Evolutionary conservation across 805 yeast genomes (phyloP).

Genomic region (Candida ulmi): DNA sequence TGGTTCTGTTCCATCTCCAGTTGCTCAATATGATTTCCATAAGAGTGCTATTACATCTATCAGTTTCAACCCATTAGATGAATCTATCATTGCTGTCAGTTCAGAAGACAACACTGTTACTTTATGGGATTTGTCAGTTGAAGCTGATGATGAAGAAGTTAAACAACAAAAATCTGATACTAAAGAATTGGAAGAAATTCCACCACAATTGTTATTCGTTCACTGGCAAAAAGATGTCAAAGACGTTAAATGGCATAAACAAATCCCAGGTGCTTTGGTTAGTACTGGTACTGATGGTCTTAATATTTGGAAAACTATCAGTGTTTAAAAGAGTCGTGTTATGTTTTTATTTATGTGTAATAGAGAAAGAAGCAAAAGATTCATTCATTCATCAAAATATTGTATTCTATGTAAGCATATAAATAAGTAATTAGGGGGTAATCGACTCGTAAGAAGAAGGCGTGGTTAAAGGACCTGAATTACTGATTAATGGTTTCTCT

Average conservation of each 20-base stretch:
- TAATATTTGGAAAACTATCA: constrained; percentile 93
- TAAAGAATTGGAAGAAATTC: constrained; percentile 80
- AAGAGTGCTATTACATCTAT: constrained; percentile 89
- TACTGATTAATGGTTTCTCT: neutral
- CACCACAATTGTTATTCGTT: constrained; percentile 91
- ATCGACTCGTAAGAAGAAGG: too few relatives aligned
- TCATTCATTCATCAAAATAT: neutral
- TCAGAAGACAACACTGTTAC: constrained; percentile 97
- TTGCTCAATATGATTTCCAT: constrained; percentile 94
- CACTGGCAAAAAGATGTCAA: constrained; percentile 98
- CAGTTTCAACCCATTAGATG: constrained; percentile 92
- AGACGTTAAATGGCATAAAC: constrained; percentile 97
- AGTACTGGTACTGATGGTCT: constrained; percentile 95
- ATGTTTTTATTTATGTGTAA: neutral
- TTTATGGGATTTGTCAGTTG: constrained; percentile 96
- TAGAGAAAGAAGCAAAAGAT: neutral
- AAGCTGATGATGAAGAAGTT: constrained; percentile 97
- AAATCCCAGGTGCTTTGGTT: constrained; percentile 92
- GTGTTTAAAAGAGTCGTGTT: constrained; percentile 49
- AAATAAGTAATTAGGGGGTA: too few relatives aligned
- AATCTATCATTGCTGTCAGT: constrained; percentile 91
- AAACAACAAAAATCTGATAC: constrained; percentile 76
- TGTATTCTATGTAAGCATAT: too few relatives aligned
- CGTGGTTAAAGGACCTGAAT: too few relatives aligned
- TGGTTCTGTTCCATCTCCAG: constrained; percentile 55